phyloP scores from a whole-genome alignment of 75 land plant genomes.

The Chamaecyparis obtusa region DNA sequence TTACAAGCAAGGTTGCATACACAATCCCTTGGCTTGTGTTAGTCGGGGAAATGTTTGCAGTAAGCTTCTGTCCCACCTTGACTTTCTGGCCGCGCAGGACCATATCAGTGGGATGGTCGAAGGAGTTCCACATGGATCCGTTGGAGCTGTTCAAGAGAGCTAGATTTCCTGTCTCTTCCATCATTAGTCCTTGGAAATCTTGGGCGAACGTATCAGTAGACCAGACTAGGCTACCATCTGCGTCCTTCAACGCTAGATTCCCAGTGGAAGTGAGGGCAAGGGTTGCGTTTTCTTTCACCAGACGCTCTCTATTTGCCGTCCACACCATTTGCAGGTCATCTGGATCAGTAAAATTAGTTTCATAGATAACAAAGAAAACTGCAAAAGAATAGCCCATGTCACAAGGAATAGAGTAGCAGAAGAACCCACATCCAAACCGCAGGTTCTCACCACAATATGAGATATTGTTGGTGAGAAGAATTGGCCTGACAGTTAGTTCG shows the following conservation, averaged over 20 bases:
- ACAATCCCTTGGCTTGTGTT: constrained; percentile 2
- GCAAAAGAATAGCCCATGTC: neutral
- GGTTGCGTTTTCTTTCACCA: constrained; percentile 6
- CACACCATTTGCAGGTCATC: constrained; percentile 15
- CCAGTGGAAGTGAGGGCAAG: constrained; percentile 16
- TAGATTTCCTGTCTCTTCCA: constrained; percentile 41
- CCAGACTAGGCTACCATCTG: constrained; percentile 31
- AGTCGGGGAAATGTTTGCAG: neutral
- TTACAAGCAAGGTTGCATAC: neutral
- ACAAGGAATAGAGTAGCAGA: neutral
- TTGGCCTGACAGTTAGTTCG: neutral
- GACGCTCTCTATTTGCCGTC: constrained; percentile 15
- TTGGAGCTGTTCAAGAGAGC: constrained; percentile 24
- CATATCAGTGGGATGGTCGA: constrained; percentile 48
- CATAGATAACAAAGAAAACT: neutral
- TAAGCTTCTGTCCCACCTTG: constrained; percentile 21
- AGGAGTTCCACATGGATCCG: constrained; percentile 39
- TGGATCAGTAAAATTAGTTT: neutral
- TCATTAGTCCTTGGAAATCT: constrained; percentile 22
- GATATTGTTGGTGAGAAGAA: no score
- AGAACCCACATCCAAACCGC: neutral
- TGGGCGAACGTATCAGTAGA: constrained; percentile 27
- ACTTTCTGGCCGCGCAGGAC: constrained; percentile 36
- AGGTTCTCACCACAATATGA: neutral
- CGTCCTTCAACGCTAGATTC: constrained; percentile 25